These are phyloP conservation scores for Suillus americanus DNA, from an alignment of 768 basidiomycete genomes.

Conservation along the genomic window DNA sequence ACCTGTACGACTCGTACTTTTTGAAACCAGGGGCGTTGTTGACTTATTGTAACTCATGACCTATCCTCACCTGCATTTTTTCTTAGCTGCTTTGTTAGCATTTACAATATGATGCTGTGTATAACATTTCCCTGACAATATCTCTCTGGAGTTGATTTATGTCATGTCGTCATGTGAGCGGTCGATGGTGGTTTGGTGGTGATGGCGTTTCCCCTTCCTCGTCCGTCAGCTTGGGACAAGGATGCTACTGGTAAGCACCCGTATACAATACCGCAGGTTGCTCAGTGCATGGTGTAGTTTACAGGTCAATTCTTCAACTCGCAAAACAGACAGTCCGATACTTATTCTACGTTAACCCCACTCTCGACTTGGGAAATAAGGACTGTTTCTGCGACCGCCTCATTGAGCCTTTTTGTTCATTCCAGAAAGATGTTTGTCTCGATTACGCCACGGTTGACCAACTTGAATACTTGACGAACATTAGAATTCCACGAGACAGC, in stretches of 20 bases:
- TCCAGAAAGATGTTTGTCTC: background rate
- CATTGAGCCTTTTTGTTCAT: background rate
- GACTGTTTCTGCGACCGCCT: background rate
- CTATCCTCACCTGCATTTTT: slow-evolving; percentile 1
- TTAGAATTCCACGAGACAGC: background rate
- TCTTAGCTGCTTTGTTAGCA: background rate
- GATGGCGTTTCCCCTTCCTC: background rate
- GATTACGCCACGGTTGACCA: background rate
- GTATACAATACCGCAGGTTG: background rate
- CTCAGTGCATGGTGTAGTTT: background rate
- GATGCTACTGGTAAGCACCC: background rate
- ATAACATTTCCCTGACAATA: background rate
- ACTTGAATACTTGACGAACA: background rate
- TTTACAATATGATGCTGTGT: background rate
- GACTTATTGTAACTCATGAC: slow-evolving; percentile 7
- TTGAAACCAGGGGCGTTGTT: slow-evolving; percentile 5
- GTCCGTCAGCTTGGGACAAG: background rate
- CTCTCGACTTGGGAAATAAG: background rate
- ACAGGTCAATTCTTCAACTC: background rate
- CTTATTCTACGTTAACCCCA: background rate
- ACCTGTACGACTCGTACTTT: background rate
- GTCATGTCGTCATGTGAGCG: background rate
- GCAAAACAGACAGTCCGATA: background rate
- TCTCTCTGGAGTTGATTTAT: background rate
- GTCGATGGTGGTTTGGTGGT: background rate